phyloP scores from a whole-genome alignment of 139 green algal species.

The Ostreobium quekettii region DNA sequence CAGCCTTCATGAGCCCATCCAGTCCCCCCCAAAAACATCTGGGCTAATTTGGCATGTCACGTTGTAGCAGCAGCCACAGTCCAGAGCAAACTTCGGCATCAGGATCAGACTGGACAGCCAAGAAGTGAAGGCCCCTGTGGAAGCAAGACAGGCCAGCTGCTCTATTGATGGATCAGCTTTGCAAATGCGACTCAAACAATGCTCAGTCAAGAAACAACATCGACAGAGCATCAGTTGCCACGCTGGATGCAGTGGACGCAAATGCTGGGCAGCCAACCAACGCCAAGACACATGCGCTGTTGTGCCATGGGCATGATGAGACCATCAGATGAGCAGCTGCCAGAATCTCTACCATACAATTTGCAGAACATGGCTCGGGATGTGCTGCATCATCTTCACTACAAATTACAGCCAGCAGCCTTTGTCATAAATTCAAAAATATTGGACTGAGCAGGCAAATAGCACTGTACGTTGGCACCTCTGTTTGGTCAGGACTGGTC shows the following conservation, averaged over 20 bases:
- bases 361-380: background rate
- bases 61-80: constrained; percentile 88
- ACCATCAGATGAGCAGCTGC: no score
- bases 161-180: background rate
- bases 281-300: background rate
- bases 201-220: background rate
- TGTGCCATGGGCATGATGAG: no score
- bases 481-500: no score
- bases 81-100: constrained; percentile 78
- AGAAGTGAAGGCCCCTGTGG: constrained; percentile 85
- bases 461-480: no score
- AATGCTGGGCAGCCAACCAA: background rate
- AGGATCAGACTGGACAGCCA: constrained; percentile 84
- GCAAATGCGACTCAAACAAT: background rate
- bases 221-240: background rate
- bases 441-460: background rate
- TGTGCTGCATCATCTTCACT: background rate
- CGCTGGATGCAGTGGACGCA: background rate
- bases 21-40: no score
- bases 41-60: constrained; percentile 47
- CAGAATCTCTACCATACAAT: background rate
- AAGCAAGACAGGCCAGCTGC: background rate
- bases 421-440: background rate
- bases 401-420: background rate
- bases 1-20: no score